Conservation (phyloP, 306 rosid species). For the Leucaena leucocephala region DNA sequence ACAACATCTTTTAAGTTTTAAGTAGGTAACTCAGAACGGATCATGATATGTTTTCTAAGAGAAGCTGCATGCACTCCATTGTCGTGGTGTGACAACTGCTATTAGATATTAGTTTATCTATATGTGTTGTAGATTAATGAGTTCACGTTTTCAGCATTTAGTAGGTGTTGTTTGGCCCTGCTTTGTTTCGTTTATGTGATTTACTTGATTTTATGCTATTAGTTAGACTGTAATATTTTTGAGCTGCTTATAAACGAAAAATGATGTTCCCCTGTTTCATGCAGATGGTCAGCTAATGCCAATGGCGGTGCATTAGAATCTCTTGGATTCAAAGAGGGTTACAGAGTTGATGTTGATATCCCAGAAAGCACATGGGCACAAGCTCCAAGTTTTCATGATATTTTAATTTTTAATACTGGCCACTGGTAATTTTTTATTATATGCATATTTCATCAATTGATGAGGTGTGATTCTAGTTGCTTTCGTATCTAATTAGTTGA, state of each 20-base stretch:
- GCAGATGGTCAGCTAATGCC: slow-evolving; percentile 82
- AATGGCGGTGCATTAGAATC: slow-evolving; percentile 68
- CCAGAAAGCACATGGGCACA: slow-evolving; percentile 83
- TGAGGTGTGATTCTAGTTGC: slow-evolving; percentile 13
- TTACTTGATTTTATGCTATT: slow-evolving; percentile 13
- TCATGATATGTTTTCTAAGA: not conserved
- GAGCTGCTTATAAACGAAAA: slow-evolving; percentile 10
- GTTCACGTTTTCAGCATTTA: not conserved
- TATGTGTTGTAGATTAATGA: not conserved
- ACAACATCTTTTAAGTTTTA: not conserved
- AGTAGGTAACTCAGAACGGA: not conserved
- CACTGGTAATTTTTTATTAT: slow-evolving; percentile 69
- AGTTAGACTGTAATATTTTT: not conserved
- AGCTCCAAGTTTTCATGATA: slow-evolving; percentile 77
- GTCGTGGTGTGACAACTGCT: not conserved
- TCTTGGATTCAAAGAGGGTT: slow-evolving; percentile 85
- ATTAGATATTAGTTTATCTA: not conserved
- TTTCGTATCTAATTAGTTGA: slow-evolving; percentile 10
- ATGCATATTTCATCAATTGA: slow-evolving; percentile 13
- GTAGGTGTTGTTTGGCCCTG: not conserved
- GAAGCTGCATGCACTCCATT: not conserved
- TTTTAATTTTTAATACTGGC: slow-evolving; percentile 86
- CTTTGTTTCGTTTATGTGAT: not conserved
- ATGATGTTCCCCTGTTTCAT: slow-evolving; percentile 34
- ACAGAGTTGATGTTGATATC: slow-evolving; percentile 86